Percentiles rank a stretch among this genome's conserved stretches.
phyloP scores from a whole-genome alignment of 192 early-diverging fungal species.

The Thamnidium elegans region DNA sequence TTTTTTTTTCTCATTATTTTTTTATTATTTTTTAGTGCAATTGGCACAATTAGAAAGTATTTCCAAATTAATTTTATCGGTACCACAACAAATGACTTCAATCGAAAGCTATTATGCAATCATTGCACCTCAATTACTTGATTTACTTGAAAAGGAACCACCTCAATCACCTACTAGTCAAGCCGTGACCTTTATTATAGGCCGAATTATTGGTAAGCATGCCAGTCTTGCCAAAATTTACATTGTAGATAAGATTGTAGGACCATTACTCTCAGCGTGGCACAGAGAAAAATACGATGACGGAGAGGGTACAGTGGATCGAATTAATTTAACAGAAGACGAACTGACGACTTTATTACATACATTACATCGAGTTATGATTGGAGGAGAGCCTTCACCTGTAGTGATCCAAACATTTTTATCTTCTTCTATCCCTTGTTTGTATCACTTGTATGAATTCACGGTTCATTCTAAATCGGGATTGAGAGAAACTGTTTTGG shows the following conservation, averaged over 20 bases:
- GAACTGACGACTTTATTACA: conserved; percentile 44
- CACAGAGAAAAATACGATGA: conserved; percentile 13
- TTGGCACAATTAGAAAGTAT: conserved; percentile 55
- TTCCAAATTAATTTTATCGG: conserved; percentile 53
- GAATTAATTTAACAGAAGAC: conserved; percentile 37
- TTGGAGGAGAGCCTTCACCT: conserved; percentile 59
- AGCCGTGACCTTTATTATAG: conserved; percentile 50
- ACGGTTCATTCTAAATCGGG: conserved; percentile 39
- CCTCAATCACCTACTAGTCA: conserved; percentile 31
- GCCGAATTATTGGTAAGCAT: conserved; percentile 47
- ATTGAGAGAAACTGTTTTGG: conserved; percentile 42
- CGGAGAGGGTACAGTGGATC: conserved; percentile 32
- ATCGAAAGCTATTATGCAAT: conserved; percentile 52
- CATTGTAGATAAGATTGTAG: conserved; percentile 45
- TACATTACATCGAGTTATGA: conserved; percentile 52
- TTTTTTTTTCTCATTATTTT: not conserved
- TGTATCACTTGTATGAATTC: conserved; percentile 59
- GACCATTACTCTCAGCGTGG: conserved; percentile 43
- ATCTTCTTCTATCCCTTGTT: conserved; percentile 44
- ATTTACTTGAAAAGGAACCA: conserved; percentile 1
- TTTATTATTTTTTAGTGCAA: conserved; percentile 36
- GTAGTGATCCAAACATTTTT: conserved; percentile 55
- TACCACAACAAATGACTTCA: conserved; percentile 58
- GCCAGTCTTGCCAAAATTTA: conserved; percentile 45
- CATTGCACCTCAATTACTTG: conserved; percentile 49